These are phyloP conservation scores for Escallonia herrerae DNA, from an alignment of 129 eudicot genomes.

Conservation along the genomic window DNA sequence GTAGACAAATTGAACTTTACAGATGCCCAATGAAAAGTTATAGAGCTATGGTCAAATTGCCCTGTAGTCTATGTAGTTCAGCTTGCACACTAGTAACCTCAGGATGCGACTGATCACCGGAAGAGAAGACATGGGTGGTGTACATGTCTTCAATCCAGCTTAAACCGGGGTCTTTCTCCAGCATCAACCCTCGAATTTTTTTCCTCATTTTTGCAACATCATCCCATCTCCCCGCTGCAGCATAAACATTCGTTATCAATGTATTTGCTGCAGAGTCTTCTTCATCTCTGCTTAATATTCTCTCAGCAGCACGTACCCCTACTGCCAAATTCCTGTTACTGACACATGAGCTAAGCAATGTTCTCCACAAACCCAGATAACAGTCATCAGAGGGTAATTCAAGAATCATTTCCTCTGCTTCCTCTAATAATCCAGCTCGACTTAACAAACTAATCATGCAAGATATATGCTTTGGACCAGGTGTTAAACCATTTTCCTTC, in stretches of 20 bases:
- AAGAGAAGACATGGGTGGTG: slow-evolving; percentile 44
- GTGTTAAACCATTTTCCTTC: slow-evolving; percentile 46
- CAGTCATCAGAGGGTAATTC: slow-evolving; percentile 27
- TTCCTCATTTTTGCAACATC: slow-evolving; percentile 56
- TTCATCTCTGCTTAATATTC: slow-evolving; percentile 24
- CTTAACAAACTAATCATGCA: slow-evolving; percentile 71
- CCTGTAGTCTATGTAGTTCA: slow-evolving; percentile 34
- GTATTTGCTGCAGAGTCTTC: slow-evolving; percentile 50
- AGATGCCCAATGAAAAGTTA: no score
- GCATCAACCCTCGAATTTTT: slow-evolving; percentile 33
- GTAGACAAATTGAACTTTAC: no score
- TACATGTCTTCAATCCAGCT: slow-evolving; percentile 66
- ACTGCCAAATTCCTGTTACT: slow-evolving; percentile 31
- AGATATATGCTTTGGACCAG: slow-evolving; percentile 67
- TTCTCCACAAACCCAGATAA: slow-evolving; percentile 62
- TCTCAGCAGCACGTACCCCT: slow-evolving; percentile 57
- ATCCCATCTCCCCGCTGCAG: slow-evolving; percentile 58
- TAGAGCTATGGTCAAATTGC: slow-evolving; percentile 20
- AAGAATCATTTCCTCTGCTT: slow-evolving; percentile 51
- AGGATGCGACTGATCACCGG: slow-evolving; percentile 58
- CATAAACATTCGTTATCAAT: slow-evolving; percentile 49
- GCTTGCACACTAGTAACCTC: slow-evolving; percentile 32
- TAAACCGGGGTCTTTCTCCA: slow-evolving; percentile 62
- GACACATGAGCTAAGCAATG: slow-evolving; percentile 57
- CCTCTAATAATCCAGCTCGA: slow-evolving; percentile 64